phyloP scores from a whole-genome alignment of 371 early-diverging fungal genomes.

The Actinomortierella ambigua region DNA sequence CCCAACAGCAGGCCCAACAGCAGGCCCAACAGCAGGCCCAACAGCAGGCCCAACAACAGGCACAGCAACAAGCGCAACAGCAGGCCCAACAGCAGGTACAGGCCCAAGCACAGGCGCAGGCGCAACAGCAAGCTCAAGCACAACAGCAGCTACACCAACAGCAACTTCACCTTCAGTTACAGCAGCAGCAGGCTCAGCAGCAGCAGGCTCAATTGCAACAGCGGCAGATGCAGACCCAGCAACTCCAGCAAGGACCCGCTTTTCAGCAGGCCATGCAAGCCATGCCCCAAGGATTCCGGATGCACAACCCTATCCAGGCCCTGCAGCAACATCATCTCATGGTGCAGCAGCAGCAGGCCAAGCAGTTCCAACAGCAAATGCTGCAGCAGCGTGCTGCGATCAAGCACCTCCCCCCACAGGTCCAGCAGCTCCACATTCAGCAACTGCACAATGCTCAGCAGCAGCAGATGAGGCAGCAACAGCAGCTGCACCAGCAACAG shows the following conservation, averaged over 20 bases:
- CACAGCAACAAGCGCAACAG: background rate
- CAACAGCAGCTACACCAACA: too few species aligned
- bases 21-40: background rate
- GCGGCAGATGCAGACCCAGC: too few species aligned
- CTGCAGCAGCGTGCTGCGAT: slow-evolving; percentile 7
- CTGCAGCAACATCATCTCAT: too few species aligned
- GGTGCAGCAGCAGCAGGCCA: too few species aligned
- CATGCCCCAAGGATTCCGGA: too few species aligned
- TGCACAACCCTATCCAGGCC: too few species aligned
- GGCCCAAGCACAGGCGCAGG: background rate
- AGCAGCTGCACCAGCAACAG: slow-evolving; percentile 19
- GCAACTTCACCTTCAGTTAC: too few species aligned
- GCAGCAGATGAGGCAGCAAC: background rate
- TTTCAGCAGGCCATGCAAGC: too few species aligned
- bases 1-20: background rate
- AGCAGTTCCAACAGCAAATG: too few species aligned
- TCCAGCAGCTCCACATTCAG: background rate
- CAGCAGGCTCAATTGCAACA: too few species aligned
- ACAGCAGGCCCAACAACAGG: background rate
- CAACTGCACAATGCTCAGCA: slow-evolving; percentile 9
- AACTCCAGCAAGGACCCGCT: too few species aligned
- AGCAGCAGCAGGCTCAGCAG: too few species aligned
- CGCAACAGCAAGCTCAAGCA: background rate
- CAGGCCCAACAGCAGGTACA: background rate
- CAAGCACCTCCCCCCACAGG: slow-evolving; percentile 2